These are phyloP conservation scores for Primulina eburnea DNA, from an alignment of 257 asterid species.

Conservation along the genomic window DNA sequence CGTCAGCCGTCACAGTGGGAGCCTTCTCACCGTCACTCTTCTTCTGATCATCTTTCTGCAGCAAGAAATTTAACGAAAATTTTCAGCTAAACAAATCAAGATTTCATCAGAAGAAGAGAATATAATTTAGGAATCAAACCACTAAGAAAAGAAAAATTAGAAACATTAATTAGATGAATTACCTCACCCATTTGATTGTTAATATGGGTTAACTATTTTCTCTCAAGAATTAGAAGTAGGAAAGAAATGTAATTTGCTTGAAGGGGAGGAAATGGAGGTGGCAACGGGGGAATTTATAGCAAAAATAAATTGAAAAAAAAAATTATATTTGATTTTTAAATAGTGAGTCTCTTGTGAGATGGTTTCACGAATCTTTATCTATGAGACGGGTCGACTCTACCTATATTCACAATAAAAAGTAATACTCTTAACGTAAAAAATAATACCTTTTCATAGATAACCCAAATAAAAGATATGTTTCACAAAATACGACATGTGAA, in stretches of 20 bases:
- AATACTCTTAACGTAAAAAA: too few species aligned
- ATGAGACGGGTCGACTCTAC: too few species aligned
- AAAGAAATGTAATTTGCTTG: conserved; percentile 31
- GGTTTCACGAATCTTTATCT: too few species aligned
- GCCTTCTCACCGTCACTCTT: conserved; percentile 42
- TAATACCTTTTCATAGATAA: too few species aligned
- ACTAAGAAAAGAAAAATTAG: not conserved
- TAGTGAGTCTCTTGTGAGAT: too few species aligned
- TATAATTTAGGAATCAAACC: not conserved
- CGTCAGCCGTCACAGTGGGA: conserved; percentile 36
- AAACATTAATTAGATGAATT: conserved; percentile 23
- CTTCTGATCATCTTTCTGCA: conserved; percentile 47
- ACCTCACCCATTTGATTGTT: conserved; percentile 69
- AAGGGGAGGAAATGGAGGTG: conserved; percentile 65
- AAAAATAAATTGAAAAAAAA: not conserved
- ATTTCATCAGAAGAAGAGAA: not conserved
- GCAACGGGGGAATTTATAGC: conserved; percentile 53
- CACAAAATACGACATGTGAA: too few species aligned
- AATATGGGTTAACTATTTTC: not conserved
- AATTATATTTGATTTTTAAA: not conserved
- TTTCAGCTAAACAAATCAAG: not conserved
- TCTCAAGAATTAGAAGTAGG: not conserved
- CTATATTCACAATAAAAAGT: too few species aligned
- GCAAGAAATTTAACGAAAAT: conserved; percentile 5
- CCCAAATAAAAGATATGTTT: too few species aligned